phyloP scores from a whole-genome alignment of 2,329 filamentous ascomycete genomes.

The Trichoderma arundinaceum region DNA sequence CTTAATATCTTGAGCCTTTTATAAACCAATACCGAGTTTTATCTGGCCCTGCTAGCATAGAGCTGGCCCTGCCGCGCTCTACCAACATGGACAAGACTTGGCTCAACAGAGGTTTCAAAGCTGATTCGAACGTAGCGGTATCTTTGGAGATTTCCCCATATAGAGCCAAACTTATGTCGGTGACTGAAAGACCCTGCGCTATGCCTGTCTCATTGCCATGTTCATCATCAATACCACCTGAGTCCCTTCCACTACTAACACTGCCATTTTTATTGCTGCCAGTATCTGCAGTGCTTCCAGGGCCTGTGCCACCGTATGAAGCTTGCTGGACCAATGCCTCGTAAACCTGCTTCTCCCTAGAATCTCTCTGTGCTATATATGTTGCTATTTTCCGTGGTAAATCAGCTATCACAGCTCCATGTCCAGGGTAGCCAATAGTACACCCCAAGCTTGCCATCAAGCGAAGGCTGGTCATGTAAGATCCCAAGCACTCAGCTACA shows the following conservation, averaged over 20 bases:
- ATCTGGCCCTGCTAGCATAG: not conserved
- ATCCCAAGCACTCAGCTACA: conserved; percentile 70
- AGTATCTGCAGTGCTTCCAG: not conserved
- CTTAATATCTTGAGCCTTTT: not conserved
- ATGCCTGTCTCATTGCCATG: not conserved
- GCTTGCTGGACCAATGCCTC: not conserved
- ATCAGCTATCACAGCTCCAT: conserved; percentile 66
- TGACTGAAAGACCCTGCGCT: not conserved
- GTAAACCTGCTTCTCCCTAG: not conserved
- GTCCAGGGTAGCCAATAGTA: conserved; percentile 62
- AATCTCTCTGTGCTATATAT: not conserved
- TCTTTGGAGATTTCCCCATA: not conserved
- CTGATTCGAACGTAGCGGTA: not conserved
- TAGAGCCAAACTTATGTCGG: not conserved
- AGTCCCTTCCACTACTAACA: not conserved
- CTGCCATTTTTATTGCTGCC: not conserved
- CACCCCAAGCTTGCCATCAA: conserved; percentile 62
- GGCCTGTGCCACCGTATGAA: not conserved
- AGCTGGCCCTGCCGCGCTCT: not conserved
- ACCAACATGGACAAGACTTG: conserved; percentile 9
- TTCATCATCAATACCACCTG: not conserved
- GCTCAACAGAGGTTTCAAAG: not conserved
- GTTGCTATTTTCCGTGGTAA: conserved; percentile 33
- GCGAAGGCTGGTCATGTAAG: conserved; percentile 66
- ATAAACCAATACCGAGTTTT: conserved; percentile 3